These are phyloP conservation scores for Ustilago sp. DNA, from an alignment of 1,284 basidiomycete genomes.

Conservation along the genomic window DNA sequence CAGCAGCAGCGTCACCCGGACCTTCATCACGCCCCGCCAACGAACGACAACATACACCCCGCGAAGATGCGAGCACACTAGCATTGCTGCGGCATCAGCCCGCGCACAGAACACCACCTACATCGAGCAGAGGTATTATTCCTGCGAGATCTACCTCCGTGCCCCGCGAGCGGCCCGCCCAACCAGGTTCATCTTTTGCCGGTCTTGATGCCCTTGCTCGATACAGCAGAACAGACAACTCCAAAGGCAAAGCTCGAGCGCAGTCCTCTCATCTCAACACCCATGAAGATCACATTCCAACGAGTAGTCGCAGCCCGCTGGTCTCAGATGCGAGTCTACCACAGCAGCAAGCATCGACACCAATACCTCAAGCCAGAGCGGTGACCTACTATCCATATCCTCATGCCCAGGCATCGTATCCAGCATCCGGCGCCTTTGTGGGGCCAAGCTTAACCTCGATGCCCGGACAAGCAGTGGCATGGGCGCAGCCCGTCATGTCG, in stretches of 20 bases:
- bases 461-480: slow-evolving; percentile 26
- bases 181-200: slow-evolving; percentile 1
- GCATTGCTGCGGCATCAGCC: slow-evolving; percentile 5
- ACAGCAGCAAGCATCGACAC: slow-evolving; percentile 1
- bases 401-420: slow-evolving; percentile 16
- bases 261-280: not conserved
- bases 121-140: not conserved
- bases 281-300: not conserved
- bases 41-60: not conserved
- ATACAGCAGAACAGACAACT: slow-evolving; percentile 4
- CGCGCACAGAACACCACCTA: not conserved
- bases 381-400: slow-evolving; percentile 31
- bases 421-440: slow-evolving; percentile 11
- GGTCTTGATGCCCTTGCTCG: slow-evolving; percentile 27
- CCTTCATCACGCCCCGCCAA: slow-evolving; percentile 6
- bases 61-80: slow-evolving; percentile 3
- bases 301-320: not conserved
- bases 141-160: not conserved
- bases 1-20: not conserved
- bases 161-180: slow-evolving; percentile 5
- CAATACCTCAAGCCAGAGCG: slow-evolving; percentile 5
- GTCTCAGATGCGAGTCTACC: not conserved
- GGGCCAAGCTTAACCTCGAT: slow-evolving; percentile 10
- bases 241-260: slow-evolving; percentile 37
- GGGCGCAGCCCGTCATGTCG: slow-evolving; percentile 34